These are phyloP conservation scores for Stachybotrys chlorohalonatus DNA, from an alignment of 2,329 filamentous ascomycete genomes.

Conservation along the genomic window DNA sequence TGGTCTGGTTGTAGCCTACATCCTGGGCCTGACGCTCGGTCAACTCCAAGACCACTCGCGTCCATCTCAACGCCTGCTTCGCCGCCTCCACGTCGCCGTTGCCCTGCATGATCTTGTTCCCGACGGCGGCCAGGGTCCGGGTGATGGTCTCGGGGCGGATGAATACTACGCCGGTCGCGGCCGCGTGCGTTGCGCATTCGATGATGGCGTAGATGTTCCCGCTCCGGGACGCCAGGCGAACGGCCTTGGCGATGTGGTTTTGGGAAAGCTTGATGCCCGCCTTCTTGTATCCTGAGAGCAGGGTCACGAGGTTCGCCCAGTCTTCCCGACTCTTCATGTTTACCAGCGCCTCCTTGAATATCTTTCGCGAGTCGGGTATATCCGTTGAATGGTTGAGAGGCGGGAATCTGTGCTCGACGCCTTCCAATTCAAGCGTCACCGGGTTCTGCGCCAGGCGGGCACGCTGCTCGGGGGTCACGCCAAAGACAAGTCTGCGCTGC, in stretches of 20 bases:
- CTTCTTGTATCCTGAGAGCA: conserved; percentile 41
- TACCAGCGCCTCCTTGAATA: conserved; percentile 26
- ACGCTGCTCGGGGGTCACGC: conserved; percentile 26
- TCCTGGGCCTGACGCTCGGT: conserved; percentile 34
- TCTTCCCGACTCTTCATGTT: conserved; percentile 40
- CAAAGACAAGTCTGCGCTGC: conserved; percentile 46
- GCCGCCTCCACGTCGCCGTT: conserved; percentile 25
- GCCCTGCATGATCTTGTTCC: conserved; percentile 27
- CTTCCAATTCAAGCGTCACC: conserved; percentile 49
- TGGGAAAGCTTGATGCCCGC: conserved; percentile 27
- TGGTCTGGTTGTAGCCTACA: conserved; percentile 4
- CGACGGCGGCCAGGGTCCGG: conserved; percentile 16
- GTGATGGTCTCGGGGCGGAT: conserved; percentile 28
- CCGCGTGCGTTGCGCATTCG: conserved; percentile 37
- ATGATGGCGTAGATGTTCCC: conserved; percentile 37
- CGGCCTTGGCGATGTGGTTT: conserved; percentile 26
- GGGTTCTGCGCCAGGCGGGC: conserved; percentile 44
- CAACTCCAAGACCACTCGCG: conserved; percentile 39
- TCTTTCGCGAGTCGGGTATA: conserved; percentile 31
- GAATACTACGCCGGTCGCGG: conserved; percentile 31
- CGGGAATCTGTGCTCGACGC: conserved; percentile 42
- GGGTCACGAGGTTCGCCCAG: conserved; percentile 41
- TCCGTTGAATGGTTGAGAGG: conserved; percentile 32
- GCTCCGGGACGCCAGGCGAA: conserved; percentile 28
- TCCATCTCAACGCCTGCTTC: conserved; percentile 33